phyloP scores from a whole-genome alignment of 495 filamentous ascomycete genomes.

The Penicillium crystallinum region DNA sequence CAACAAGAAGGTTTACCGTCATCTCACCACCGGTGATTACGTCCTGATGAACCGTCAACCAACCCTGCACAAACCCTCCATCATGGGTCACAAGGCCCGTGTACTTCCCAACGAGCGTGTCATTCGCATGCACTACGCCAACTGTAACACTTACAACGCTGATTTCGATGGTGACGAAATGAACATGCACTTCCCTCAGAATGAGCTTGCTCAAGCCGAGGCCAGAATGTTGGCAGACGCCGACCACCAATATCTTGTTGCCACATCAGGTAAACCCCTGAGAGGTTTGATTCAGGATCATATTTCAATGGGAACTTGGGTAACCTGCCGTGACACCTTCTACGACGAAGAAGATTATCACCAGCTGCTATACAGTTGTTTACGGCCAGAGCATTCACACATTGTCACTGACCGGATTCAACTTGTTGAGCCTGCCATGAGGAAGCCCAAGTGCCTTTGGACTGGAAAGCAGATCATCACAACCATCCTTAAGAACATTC shows the following conservation, averaged over 20 bases:
- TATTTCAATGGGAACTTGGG: conserved; percentile 84
- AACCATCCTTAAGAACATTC: conserved; percentile 88
- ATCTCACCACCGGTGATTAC: conserved; percentile 92
- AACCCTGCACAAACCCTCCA: conserved; percentile 99
- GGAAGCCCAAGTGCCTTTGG: conserved; percentile 80
- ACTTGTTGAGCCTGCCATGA: conserved; percentile 70
- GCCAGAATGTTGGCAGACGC: conserved; percentile 90
- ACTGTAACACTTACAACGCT: conserved; percentile 99
- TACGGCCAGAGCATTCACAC: conserved; percentile 85
- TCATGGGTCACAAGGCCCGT: conserved; percentile 94
- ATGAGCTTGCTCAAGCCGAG: conserved; percentile 88
- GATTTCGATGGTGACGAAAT: conserved; percentile 99
- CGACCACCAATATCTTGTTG: conserved; percentile 93
- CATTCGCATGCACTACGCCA: conserved; percentile 99
- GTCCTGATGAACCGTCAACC: conserved; percentile 99
- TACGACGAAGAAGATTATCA: conserved; percentile 87
- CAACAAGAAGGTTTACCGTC: conserved; percentile 95
- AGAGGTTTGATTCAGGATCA: conserved; percentile 99
- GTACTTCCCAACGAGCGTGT: conserved; percentile 93
- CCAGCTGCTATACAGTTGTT: conserved; percentile 81
- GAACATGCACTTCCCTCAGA: conserved; percentile 99
- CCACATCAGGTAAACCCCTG: conserved; percentile 88
- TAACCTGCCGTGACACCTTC: conserved; percentile 90
- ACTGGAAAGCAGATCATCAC: conserved; percentile 98
- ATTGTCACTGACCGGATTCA: conserved; percentile 67